A percentile compares a stretch with the other conserved stretches of the same genome.
phyloP scores from a whole-genome alignment of 2,329 filamentous ascomycete species.

The Cladophialophora carrionii region DNA sequence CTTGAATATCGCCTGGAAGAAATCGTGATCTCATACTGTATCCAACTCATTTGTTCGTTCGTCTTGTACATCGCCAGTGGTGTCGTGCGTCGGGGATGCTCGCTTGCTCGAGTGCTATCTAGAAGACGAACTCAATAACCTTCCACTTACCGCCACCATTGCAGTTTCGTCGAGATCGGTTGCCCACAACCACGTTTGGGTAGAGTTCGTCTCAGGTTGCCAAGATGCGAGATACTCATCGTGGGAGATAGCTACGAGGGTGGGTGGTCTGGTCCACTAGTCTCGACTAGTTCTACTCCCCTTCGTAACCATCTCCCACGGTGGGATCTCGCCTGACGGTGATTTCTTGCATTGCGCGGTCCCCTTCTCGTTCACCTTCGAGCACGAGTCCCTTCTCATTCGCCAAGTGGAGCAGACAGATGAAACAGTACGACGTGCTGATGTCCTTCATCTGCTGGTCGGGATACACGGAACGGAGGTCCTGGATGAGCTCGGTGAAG shows the following conservation, averaged over 20 bases:
- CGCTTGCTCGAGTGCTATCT: neutral
- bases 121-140: neutral
- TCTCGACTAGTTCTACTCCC: constrained; percentile 31
- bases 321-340: constrained; percentile 38
- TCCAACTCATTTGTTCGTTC: neutral
- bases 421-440: constrained; percentile 90
- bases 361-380: constrained; percentile 58
- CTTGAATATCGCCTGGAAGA: neutral
- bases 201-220: neutral
- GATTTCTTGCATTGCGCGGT: constrained; percentile 48
- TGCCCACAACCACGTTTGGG: neutral
- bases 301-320: constrained; percentile 40
- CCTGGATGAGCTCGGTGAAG: constrained; percentile 92
- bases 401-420: constrained; percentile 84
- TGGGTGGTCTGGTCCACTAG: neutral
- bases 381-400: constrained; percentile 90
- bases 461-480: constrained; percentile 81
- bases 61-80: neutral
- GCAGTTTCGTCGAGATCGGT: neutral
- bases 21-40: neutral
- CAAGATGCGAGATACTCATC: neutral
- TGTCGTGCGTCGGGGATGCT: neutral
- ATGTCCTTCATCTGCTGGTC: constrained; percentile 88
- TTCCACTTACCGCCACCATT: neutral
- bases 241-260: neutral